These are phyloP conservation scores for Trichoderma hamatum DNA, from an alignment of 2,329 filamentous ascomycete genomes.

Conservation along the genomic window DNA sequence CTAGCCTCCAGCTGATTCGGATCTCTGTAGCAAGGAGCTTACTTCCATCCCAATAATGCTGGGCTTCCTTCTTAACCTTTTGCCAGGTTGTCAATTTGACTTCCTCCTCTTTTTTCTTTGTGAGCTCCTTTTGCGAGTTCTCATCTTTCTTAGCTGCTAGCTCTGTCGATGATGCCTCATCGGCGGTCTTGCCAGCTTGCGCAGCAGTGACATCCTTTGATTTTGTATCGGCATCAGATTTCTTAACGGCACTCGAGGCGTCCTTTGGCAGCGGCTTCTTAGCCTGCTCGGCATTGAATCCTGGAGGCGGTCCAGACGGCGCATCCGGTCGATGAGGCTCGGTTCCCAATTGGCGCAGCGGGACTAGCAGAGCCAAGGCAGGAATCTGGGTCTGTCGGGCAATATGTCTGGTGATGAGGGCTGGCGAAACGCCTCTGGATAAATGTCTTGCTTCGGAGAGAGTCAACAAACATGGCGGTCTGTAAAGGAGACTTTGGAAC, in stretches of 20 bases:
- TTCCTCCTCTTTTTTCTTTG: conserved; percentile 64
- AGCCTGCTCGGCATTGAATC: conserved; percentile 87
- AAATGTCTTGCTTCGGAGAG: conserved; percentile 48
- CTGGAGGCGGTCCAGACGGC: conserved; percentile 74
- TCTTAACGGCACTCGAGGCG: conserved; percentile 39
- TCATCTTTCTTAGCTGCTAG: conserved; percentile 67
- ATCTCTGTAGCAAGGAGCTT: conserved; percentile 92
- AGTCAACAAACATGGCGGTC: conserved; percentile 5
- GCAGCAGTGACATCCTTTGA: conserved; percentile 35
- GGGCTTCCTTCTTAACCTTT: conserved; percentile 90
- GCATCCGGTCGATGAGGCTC: conserved; percentile 58
- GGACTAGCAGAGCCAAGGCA: conserved; percentile 60
- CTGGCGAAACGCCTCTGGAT: conserved; percentile 51
- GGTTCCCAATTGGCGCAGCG: conserved; percentile 59
- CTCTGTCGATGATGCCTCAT: conserved; percentile 58
- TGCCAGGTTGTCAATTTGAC: conserved; percentile 89
- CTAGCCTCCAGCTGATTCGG: conserved; percentile 86
- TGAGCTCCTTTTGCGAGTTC: conserved; percentile 60
- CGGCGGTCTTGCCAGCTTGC: conserved; percentile 43
- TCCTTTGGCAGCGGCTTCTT: conserved; percentile 78
- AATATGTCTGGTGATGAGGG: conserved; percentile 51
- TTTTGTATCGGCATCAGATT: conserved; percentile 36
- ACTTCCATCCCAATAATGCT: conserved; percentile 98
- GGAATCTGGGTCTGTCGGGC: conserved; percentile 51
- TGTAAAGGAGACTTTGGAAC: conserved; percentile 6